Evolutionary conservation across 179 eudicot genomes (phyloP).

Genomic region (Beta corolliflora): DNA sequence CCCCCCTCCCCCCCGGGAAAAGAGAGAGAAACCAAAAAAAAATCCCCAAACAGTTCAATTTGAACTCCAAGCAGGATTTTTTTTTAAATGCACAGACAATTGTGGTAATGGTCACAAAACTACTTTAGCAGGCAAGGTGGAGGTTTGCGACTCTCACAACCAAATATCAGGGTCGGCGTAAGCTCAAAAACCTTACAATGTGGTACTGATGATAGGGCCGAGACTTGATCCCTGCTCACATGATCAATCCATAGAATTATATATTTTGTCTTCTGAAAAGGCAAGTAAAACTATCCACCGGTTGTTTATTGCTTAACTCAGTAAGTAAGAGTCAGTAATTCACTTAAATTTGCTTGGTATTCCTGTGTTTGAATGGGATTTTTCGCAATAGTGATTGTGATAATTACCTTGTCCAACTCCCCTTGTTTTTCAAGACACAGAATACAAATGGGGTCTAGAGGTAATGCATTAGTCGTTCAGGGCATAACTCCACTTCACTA

Average conservation of each 20-base stretch:
- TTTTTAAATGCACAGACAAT: too few relatives aligned
- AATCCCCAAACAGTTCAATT: not conserved
- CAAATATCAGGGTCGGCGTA: too few relatives aligned
- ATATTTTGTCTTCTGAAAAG: too few relatives aligned
- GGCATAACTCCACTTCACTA: not conserved
- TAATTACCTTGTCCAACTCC: not conserved
- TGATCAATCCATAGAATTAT: too few relatives aligned
- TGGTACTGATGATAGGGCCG: too few relatives aligned
- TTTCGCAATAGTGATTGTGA: not conserved
- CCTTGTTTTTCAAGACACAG: not conserved
- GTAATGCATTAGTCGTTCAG: not conserved
- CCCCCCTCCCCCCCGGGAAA: too few relatives aligned
- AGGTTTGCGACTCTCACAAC: too few relatives aligned
- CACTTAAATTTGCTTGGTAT: not conserved
- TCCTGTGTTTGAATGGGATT: not conserved
- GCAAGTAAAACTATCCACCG: too few relatives aligned
- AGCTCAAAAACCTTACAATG: too few relatives aligned
- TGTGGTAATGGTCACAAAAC: not conserved
- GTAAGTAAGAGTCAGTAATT: not conserved
- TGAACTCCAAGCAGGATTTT: not conserved
- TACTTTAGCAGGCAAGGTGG: too few relatives aligned
- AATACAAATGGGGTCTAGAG: not conserved
- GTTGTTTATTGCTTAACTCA: not conserved
- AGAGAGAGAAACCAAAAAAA: too few relatives aligned
- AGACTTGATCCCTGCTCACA: too few relatives aligned